A percentile compares a stretch with the other conserved stretches of the same genome.
phyloP scores from a whole-genome alignment of 768 basidiomycete species.

The Russula vinacea region DNA sequence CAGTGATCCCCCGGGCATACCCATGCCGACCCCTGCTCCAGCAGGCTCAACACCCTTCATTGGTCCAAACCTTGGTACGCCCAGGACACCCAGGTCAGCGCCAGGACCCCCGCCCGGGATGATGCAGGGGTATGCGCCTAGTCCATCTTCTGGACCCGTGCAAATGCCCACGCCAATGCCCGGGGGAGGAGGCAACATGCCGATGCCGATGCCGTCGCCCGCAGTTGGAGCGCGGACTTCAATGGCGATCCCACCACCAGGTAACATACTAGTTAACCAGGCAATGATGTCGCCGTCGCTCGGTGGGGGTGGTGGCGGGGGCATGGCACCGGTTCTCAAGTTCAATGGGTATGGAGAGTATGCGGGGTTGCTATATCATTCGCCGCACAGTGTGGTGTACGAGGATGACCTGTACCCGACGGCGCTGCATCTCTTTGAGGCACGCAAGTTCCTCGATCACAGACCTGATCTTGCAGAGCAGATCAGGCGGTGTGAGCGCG shows the following conservation, averaged over 20 bases:
- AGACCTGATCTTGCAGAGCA: slow-evolving; percentile 52
- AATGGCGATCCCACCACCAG: neutral
- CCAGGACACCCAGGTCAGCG: neutral
- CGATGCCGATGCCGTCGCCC: slow-evolving; percentile 25
- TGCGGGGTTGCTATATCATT: slow-evolving; percentile 61
- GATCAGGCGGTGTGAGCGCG: slow-evolving; percentile 47
- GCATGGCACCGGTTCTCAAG: slow-evolving; percentile 32
- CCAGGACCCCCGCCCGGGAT: neutral
- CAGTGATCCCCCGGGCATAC: slow-evolving; percentile 17
- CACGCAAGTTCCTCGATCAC: slow-evolving; percentile 59
- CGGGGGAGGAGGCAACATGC: neutral
- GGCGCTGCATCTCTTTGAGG: slow-evolving; percentile 73
- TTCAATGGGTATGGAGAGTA: slow-evolving; percentile 38
- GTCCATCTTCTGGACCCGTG: neutral
- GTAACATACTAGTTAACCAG: neutral
- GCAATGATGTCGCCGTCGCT: neutral
- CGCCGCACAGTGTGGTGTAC: slow-evolving; percentile 59
- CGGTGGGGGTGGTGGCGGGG: slow-evolving; percentile 11
- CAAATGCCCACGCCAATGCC: slow-evolving; percentile 15
- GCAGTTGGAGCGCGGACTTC: neutral
- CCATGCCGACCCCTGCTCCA: slow-evolving; percentile 14
- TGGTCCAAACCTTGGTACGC: neutral
- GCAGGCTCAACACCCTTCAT: slow-evolving; percentile 25
- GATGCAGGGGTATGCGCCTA: neutral
- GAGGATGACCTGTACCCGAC: slow-evolving; percentile 57